Evolutionary conservation across 2,329 filamentous ascomycete species (phyloP).

Genomic region (Diaporthe citrichinensis): DNA sequence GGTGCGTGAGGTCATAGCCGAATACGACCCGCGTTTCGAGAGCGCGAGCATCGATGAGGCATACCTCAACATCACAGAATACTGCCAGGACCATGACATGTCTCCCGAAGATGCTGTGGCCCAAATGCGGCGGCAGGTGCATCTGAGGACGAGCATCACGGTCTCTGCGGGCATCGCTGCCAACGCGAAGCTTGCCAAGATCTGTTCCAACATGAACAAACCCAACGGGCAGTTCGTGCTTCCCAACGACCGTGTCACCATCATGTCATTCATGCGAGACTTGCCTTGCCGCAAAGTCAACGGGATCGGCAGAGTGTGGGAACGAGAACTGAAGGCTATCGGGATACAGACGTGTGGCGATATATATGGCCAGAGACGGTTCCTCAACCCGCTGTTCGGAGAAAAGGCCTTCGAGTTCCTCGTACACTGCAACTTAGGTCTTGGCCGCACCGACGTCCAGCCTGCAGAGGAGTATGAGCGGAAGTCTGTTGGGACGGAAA

Average conservation of each 20-base stretch:
- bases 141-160: slow-evolving; percentile 83
- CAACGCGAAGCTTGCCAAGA: slow-evolving; percentile 94
- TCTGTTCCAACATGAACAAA: slow-evolving; percentile 95
- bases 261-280: slow-evolving; percentile 88
- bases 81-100: slow-evolving; percentile 79
- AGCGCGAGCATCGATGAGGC: slow-evolving; percentile 97
- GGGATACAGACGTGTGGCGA: slow-evolving; percentile 92
- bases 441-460: slow-evolving; percentile 87
- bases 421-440: slow-evolving; percentile 84
- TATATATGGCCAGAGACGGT: slow-evolving; percentile 82
- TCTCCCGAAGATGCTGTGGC: slow-evolving; percentile 80
- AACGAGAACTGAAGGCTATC: slow-evolving; percentile 89
- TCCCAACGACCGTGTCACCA: slow-evolving; percentile 77
- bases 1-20: slow-evolving; percentile 82
- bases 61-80: slow-evolving; percentile 93
- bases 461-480: slow-evolving; percentile 91
- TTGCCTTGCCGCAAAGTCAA: slow-evolving; percentile 93
- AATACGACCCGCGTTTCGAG: slow-evolving; percentile 94
- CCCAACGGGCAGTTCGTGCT: slow-evolving; percentile 92
- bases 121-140: slow-evolving; percentile 83
- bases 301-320: slow-evolving; percentile 93
- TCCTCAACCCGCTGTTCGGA: slow-evolving; percentile 84
- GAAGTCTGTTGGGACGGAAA: slow-evolving; percentile 94
- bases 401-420: slow-evolving; percentile 93
- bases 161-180: slow-evolving; percentile 95